Percentiles rank a stretch among this genome's conserved stretches.
These are phyloP conservation scores for Cercophora scortea DNA, from an alignment of 495 filamentous ascomycete species.

Conservation along the genomic window DNA sequence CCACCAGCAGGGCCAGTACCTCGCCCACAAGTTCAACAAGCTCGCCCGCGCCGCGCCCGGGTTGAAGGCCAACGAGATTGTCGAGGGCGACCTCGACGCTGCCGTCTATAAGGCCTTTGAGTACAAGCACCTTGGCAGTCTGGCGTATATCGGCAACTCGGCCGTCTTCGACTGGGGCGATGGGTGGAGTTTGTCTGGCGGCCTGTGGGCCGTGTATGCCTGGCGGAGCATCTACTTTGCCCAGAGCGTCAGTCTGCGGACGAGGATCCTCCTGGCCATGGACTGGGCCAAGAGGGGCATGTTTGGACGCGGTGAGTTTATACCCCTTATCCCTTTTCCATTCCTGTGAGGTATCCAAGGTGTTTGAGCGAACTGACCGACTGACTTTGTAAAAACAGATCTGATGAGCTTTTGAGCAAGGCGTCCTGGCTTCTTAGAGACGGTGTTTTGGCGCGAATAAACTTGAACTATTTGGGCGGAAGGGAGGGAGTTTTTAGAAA, in stretches of 20 bases:
- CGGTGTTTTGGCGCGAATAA: no score
- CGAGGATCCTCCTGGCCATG: slow-evolving; percentile 87
- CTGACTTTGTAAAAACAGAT: background rate
- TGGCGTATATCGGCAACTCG: slow-evolving; percentile 95
- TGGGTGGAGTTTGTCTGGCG: slow-evolving; percentile 73
- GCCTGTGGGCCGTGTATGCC: slow-evolving; percentile 88
- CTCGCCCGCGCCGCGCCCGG: slow-evolving; percentile 74
- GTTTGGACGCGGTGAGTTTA: slow-evolving; percentile 84
- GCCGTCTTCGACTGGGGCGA: slow-evolving; percentile 80
- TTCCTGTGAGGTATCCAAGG: background rate
- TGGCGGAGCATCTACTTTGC: slow-evolving; percentile 98
- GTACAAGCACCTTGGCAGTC: slow-evolving; percentile 82
- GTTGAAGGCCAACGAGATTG: slow-evolving; percentile 66
- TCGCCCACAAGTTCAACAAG: slow-evolving; percentile 91
- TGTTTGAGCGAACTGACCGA: background rate
- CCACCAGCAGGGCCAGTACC: slow-evolving; percentile 92
- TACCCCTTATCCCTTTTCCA: background rate
- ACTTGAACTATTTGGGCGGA: no score
- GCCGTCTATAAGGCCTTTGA: slow-evolving; percentile 93
- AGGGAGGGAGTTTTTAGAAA: no score
- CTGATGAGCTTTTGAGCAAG: background rate
- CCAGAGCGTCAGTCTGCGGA: slow-evolving; percentile 91
- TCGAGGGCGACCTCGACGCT: slow-evolving; percentile 86
- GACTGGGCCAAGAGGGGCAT: slow-evolving; percentile 94
- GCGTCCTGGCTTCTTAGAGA: no score